Base-by-base conservation (phyloP, 169 alveolate genomes). In the Eimeria maxima region DNA sequence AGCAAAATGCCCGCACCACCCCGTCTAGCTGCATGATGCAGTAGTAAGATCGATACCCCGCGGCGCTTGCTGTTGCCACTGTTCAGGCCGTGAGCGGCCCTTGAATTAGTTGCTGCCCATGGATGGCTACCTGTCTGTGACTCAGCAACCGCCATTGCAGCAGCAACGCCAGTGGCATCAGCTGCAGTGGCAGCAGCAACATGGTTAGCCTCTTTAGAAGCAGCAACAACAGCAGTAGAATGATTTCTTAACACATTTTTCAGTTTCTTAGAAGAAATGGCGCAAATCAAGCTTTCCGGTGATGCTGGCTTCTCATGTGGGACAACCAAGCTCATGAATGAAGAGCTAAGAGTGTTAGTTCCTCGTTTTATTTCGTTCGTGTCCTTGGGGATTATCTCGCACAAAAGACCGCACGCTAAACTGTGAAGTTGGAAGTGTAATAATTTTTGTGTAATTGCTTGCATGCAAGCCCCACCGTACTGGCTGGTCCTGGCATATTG, bases 91-190 rank as follows among this genome's bases (percentile, higher is more conserved):
- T 42, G 83, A 53, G 24, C 38, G 53, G 55, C 55, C 55, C 53
- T 6, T 18, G 1, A 33, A 73, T 50, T 3, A 73, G 83, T 73
- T n/a, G 55, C 55, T 73, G 33, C 14, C 14, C 53, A 73, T 38
- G 33, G 29, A 53, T 50, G 16, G 55, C 55, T 38, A 38, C 83
- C 44, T 45, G 65, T 7, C 24, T 78, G 65, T 10, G 24, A 45
- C 45, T 42, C 69, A 80, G 89, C 89, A 45, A 27, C 89, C 67
- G 47, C 38, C 45, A 38, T 76, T 55, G 91, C 57, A 20, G 71
- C 91, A 53, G 57, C 38, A 29, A 29, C 47, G 14, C 73, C 90
- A 81, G 45, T n/a, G 53, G 53, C n/a, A 29, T 16, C 13, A n/a
- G 20, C 91, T n/a, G 76, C 55, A 55, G 57, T 63, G 22, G 53